phyloP scores from a whole-genome alignment of 148 eudicot genomes.

The Oxyria digyna region DNA sequence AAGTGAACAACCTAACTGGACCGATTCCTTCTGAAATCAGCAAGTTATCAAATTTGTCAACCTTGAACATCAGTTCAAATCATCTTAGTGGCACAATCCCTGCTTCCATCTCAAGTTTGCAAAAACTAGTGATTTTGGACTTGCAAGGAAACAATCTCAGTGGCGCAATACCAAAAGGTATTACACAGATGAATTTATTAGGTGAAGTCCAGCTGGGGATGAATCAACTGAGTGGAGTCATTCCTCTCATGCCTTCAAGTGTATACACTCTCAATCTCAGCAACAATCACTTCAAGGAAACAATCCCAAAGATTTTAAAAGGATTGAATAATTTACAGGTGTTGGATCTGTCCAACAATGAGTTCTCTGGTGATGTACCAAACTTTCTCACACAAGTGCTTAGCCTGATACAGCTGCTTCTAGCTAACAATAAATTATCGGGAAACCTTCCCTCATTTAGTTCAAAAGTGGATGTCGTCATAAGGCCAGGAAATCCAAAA shows the following conservation, averaged over 20 bases:
- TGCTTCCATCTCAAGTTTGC: constrained; percentile 34
- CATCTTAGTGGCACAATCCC: constrained; percentile 49
- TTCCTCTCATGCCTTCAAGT: constrained; percentile 34
- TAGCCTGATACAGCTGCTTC: constrained; percentile 38
- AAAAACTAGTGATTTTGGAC: constrained; percentile 39
- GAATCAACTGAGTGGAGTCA: constrained; percentile 43
- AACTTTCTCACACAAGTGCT: constrained; percentile 11
- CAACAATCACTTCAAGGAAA: constrained; percentile 44
- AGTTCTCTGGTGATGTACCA: constrained; percentile 52
- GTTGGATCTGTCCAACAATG: constrained; percentile 68
- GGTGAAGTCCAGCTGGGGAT: constrained; percentile 59
- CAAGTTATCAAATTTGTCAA: constrained; percentile 24
- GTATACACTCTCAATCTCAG: constrained; percentile 66
- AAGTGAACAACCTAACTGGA: constrained; percentile 42
- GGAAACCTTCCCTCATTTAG: constrained; percentile 40
- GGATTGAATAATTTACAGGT: constrained; percentile 31
- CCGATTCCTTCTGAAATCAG: constrained; percentile 43
- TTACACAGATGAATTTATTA: constrained; percentile 25
- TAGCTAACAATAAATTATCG: constrained; percentile 48
- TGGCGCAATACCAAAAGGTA: constrained; percentile 42
- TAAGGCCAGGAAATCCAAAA: constrained; percentile 27
- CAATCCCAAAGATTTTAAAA: constrained; percentile 32
- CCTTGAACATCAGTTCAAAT: constrained; percentile 56
- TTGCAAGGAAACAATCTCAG: constrained; percentile 45
- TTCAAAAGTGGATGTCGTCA: constrained; percentile 14